Evolutionary conservation across 345 rosid genomes (phyloP), one percentile per base, ranked within the genome.

Genomic region (Eucalyptus pauciflora): DNA sequence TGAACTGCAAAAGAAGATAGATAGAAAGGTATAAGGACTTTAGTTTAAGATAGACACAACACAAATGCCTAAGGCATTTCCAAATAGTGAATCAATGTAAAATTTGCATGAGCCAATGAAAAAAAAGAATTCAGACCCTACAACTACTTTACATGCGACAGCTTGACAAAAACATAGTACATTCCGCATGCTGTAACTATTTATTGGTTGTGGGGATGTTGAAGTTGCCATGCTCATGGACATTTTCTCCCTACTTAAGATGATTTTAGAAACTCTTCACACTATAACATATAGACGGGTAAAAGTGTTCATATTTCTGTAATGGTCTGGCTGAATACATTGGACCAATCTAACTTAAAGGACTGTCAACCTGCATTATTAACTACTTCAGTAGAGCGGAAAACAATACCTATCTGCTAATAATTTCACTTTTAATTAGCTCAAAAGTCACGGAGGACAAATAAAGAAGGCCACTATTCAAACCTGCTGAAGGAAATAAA

Each of bases 1-100:
- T 51, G 99, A 94, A 88, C 99, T 96, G 95, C 85, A 45, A 88
- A 88, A 92, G 87, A 89, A 88, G 24, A 79, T 64, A 51, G 86
- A 89, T 15, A 79, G 79, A 46, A 60, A 60, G 52, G 86, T 86
- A 62, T 60, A 51, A 49, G 50, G n/a, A 83, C 48, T 41, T 41
- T 41, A 76, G 85, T 37, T 76, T 48, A 13, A 54, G 76, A 87
- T 31, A 87, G 62, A 86, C 46, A 51, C 48, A 20, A 41, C 15
- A 76, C 48, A 20, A 76, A 76, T 41, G 15, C 10, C 62, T 37
- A 86, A 51, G 64, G 46, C 49, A 86, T 62, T 41, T 50, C 45
- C 62, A 86, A 51, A 52, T 14, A 31, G 13, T 18, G 16, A 56
- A 86, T 56, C 9, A 33, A 31, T 50, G 62, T 51, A 33, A 76